Conservation (phyloP, 2,329 filamentous ascomycete species). For the Cladosporium austrohemisphaericum region DNA sequence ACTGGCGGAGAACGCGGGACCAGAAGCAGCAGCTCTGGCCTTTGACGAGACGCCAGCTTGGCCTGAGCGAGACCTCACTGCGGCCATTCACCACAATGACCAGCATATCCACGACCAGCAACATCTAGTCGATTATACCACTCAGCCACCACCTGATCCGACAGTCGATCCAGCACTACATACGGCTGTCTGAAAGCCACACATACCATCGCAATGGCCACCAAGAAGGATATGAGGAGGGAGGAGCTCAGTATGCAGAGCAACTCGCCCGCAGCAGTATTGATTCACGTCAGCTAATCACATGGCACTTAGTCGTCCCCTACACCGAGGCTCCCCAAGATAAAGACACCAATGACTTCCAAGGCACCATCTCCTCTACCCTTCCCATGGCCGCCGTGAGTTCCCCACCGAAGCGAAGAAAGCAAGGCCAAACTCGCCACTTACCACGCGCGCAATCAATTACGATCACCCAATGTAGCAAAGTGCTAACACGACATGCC, state of each 20-base stretch:
- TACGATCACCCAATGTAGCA: conserved; percentile 64
- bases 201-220: conserved; percentile 50
- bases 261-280: background rate
- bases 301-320: conserved; percentile 67
- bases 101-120: too few relatives aligned
- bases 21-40: background rate
- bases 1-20: background rate
- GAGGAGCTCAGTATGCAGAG: conserved; percentile 63
- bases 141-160: background rate
- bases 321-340: conserved; percentile 73
- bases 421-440: too few relatives aligned
- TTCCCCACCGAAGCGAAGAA: conserved; percentile 22
- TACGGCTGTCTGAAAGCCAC: background rate
- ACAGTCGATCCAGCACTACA: background rate
- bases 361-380: conserved; percentile 67
- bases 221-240: conserved; percentile 73
- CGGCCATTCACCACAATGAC: too few relatives aligned
- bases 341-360: conserved; percentile 63
- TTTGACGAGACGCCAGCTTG: conserved; percentile 5
- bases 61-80: conserved; percentile 2
- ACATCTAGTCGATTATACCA: background rate
- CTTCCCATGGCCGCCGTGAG: conserved; percentile 85
- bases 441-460: too few relatives aligned
- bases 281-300: conserved; percentile 5
- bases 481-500: conserved; percentile 22